These are phyloP conservation scores for Lasiodiplodia citricola DNA, from an alignment of 2,329 filamentous ascomycete genomes.

Conservation along the genomic window DNA sequence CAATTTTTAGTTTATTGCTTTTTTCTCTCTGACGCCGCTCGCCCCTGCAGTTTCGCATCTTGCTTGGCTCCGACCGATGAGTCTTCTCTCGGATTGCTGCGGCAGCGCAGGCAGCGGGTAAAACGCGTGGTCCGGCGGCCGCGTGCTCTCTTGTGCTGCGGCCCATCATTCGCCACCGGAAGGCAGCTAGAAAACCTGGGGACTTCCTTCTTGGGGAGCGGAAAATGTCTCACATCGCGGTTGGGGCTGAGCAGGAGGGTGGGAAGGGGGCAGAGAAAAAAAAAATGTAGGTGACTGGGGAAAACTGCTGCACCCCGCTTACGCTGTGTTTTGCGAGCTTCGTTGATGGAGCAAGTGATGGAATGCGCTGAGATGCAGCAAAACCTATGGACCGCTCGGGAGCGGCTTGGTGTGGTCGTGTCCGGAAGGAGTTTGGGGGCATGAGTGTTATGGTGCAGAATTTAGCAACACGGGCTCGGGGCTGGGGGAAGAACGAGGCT, in stretches of 20 bases:
- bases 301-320: not conserved
- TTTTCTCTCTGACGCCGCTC: not conserved
- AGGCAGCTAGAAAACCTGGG: slow-evolving; percentile 4
- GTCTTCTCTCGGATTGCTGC: not conserved
- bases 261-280: not conserved
- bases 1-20: not conserved
- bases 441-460: slow-evolving; percentile 1
- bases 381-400: not conserved
- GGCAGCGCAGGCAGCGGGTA: not conserved
- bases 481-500: not conserved
- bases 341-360: not conserved
- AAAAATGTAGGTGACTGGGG: not conserved
- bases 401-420: not conserved
- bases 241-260: not conserved
- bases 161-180: slow-evolving; percentile 5
- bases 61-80: not conserved
- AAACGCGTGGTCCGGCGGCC: not conserved
- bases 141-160: not conserved
- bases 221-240: slow-evolving; percentile 11
- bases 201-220: not conserved
- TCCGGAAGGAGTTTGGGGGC: not conserved
- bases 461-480: slow-evolving; percentile 17
- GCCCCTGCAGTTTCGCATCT: not conserved
- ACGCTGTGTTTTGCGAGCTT: not conserved
- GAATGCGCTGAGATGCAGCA: not conserved